Evolutionary conservation across 192 early-diverging fungal genomes (phyloP).

Genomic region (Gaertneriomyces semiglobifer): DNA sequence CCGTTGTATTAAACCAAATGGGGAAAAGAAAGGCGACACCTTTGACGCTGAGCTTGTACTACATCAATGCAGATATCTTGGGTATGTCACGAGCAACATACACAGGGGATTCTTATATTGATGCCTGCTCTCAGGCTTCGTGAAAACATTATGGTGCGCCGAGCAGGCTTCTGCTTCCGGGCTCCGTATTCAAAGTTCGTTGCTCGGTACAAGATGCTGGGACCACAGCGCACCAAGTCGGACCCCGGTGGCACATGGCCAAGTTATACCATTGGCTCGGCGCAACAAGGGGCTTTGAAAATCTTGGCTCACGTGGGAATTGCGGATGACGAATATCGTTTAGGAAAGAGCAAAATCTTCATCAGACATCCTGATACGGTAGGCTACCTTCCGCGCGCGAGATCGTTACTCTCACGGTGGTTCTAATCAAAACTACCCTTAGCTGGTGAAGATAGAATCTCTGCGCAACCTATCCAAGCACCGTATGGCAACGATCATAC

Average conservation of each 20-base stretch:
- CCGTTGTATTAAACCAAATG: slow-evolving; percentile 91
- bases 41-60: slow-evolving; percentile 82
- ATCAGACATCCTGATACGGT: slow-evolving; percentile 78
- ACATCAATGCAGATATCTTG: slow-evolving; percentile 87
- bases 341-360: slow-evolving; percentile 86
- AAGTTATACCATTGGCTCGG: neutral
- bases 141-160: slow-evolving; percentile 94
- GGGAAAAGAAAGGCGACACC: slow-evolving; percentile 80
- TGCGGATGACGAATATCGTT: slow-evolving; percentile 72
- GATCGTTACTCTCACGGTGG: neutral
- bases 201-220: slow-evolving; percentile 43
- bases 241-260: slow-evolving; percentile 9
- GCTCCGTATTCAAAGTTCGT: slow-evolving; percentile 87
- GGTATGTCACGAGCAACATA: slow-evolving; percentile 74
- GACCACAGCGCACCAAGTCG: neutral
- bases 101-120: slow-evolving; percentile 89
- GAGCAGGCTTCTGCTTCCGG: slow-evolving; percentile 95
- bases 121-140: slow-evolving; percentile 46
- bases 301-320: slow-evolving; percentile 37
- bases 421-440: neutral
- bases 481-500: neutral
- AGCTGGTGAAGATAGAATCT: slow-evolving; percentile 8
- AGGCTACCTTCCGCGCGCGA: neutral
- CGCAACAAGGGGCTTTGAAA: neutral
- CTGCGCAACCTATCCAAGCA: neutral